Conservation (phyloP, 441 rosid species). For the Populus hybrid region DNA sequence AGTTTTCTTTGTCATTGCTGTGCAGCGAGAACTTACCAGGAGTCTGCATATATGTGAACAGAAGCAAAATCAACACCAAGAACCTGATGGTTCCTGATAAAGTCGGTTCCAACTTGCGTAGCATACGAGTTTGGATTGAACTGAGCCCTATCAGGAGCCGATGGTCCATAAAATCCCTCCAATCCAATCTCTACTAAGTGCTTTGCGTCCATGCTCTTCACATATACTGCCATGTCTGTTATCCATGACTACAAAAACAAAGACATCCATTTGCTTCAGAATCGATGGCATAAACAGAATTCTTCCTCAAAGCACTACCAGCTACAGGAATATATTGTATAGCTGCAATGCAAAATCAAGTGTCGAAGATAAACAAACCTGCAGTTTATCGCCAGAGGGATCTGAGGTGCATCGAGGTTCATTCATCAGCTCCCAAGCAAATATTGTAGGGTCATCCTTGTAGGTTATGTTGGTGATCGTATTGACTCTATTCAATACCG, state of each 20-base stretch:
- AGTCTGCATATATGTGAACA: slow-evolving; percentile 66
- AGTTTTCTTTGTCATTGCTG: neutral
- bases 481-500: slow-evolving; percentile 53
- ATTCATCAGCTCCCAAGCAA: slow-evolving; percentile 86
- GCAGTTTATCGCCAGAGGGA: slow-evolving; percentile 55
- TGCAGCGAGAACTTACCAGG: slow-evolving; percentile 50
- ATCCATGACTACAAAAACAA: slow-evolving; percentile 52
- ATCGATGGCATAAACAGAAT: slow-evolving; percentile 6
- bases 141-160: slow-evolving; percentile 50
- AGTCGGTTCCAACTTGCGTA: slow-evolving; percentile 70
- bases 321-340: neutral
- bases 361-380: slow-evolving; percentile 37
- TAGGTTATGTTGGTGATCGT: slow-evolving; percentile 50
- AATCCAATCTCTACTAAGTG: slow-evolving; percentile 64
- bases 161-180: slow-evolving; percentile 76
- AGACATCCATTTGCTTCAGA: slow-evolving; percentile 8
- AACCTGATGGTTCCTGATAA: slow-evolving; percentile 56
- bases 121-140: slow-evolving; percentile 68
- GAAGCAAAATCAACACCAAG: slow-evolving; percentile 67
- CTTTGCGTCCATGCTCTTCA: slow-evolving; percentile 61
- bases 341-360: neutral
- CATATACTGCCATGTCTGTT: slow-evolving; percentile 58
- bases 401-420: slow-evolving; percentile 70
- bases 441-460: slow-evolving; percentile 71
- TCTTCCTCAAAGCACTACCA: neutral